Evolutionary conservation across 345 rosid species (phyloP).

Genomic region (Mallotus nudiflorus): DNA sequence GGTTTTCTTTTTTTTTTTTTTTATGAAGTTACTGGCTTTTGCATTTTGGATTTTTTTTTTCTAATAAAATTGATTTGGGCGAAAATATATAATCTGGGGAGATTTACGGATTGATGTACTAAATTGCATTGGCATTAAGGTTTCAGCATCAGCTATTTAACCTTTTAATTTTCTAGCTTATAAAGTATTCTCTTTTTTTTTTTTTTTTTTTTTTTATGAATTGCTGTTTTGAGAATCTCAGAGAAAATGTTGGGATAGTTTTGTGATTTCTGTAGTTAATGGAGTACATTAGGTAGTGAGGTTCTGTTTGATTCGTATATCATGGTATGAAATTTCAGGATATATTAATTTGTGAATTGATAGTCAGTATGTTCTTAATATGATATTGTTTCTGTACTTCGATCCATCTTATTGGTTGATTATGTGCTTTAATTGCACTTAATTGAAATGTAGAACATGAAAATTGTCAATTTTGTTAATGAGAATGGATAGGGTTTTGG

Average conservation of each 20-base stretch:
- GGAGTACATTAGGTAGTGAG: background rate
- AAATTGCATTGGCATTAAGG: background rate
- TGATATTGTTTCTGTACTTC: too few relatives aligned
- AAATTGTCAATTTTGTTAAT: slow-evolving; percentile 10
- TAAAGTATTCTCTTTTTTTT: too few relatives aligned
- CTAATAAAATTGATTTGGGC: background rate
- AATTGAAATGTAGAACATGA: background rate
- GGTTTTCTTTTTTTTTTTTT: background rate
- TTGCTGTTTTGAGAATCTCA: background rate
- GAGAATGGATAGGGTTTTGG: slow-evolving; percentile 26
- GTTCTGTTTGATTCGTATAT: background rate
- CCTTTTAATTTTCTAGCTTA: background rate
- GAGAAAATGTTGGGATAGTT: background rate
- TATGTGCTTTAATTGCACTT: background rate
- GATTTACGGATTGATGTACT: background rate
- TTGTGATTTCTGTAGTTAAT: background rate
- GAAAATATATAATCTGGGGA: background rate
- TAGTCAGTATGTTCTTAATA: background rate
- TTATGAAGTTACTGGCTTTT: background rate
- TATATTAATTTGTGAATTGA: background rate
- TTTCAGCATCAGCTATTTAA: background rate
- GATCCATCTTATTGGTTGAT: background rate
- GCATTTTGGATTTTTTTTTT: slow-evolving; percentile 8
- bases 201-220: background rate
- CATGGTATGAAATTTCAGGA: background rate